Percentiles rank a stretch among this genome's conserved stretches.
Conservation (phyloP, 768 basidiomycete species). For the Roridomyces roridus region DNA sequence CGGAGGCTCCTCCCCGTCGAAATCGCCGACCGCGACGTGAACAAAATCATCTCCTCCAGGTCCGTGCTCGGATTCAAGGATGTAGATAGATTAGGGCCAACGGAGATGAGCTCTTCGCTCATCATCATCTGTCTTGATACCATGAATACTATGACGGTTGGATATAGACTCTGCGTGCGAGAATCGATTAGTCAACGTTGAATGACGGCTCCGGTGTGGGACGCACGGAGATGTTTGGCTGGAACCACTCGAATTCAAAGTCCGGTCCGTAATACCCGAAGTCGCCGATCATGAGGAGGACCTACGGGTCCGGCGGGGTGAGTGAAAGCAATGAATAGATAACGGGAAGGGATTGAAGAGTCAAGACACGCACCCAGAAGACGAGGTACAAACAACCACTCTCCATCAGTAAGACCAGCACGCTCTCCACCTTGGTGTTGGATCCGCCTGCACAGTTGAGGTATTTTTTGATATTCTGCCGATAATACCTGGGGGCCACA, state of each 20-base stretch:
- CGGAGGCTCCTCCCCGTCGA: too few relatives aligned
- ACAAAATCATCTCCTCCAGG: slow-evolving; percentile 10
- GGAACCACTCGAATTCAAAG: slow-evolving; percentile 24
- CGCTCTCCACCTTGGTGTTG: slow-evolving; percentile 17
- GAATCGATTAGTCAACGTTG: too few relatives aligned
- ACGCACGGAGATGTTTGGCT: slow-evolving; percentile 20
- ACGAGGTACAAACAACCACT: slow-evolving; percentile 20
- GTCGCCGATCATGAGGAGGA: slow-evolving; percentile 22
- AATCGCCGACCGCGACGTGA: not conserved
- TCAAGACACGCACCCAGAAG: slow-evolving; percentile 19
- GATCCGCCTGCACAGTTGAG: slow-evolving; percentile 4
- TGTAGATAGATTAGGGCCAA: not conserved
- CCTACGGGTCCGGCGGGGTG: too few relatives aligned
- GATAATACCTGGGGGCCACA: slow-evolving; percentile 23
- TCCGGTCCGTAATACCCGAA: slow-evolving; percentile 21
- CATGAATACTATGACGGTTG: slow-evolving; percentile 25
- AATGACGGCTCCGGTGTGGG: not conserved
- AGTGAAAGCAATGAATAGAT: too few relatives aligned
- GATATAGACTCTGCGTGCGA: slow-evolving; percentile 22
- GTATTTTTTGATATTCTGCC: slow-evolving; percentile 23
- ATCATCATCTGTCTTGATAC: slow-evolving; percentile 20
- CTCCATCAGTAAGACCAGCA: slow-evolving; percentile 26
- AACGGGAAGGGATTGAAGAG: not conserved
- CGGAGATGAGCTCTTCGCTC: slow-evolving; percentile 8
- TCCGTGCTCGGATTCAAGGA: not conserved